These are phyloP conservation scores for Chionographis japonica DNA, from an alignment of 106 monocot species.

Conservation along the genomic window DNA sequence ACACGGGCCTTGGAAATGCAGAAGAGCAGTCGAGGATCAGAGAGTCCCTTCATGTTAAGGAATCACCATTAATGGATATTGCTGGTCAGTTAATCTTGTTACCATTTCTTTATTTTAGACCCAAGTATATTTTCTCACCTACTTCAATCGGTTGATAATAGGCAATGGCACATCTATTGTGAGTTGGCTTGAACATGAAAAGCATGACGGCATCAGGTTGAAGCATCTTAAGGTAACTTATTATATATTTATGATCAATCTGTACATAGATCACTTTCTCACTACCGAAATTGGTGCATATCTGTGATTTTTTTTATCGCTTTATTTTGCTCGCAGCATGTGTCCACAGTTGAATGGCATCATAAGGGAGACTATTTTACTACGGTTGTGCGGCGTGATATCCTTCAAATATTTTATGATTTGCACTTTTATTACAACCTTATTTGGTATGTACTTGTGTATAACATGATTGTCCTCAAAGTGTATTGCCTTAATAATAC, in stretches of 20 bases:
- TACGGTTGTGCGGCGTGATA: conserved; percentile 91
- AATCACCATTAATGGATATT: conserved; percentile 31
- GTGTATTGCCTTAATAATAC: too few relatives aligned
- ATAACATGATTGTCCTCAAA: too few relatives aligned
- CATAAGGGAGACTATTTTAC: conserved; percentile 93
- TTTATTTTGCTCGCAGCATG: conserved; percentile 44
- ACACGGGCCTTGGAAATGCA: conserved; percentile 73
- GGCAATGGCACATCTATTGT: conserved; percentile 44
- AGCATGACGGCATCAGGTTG: conserved; percentile 62
- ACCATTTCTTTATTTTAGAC: neutral
- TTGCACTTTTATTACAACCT: too few relatives aligned
- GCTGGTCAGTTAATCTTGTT: conserved; percentile 30
- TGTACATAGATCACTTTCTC: neutral
- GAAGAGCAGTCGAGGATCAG: conserved; percentile 57
- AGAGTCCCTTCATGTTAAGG: conserved; percentile 50
- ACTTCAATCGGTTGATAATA: conserved; percentile 11
- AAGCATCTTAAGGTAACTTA: conserved; percentile 76
- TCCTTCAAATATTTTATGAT: conserved; percentile 40
- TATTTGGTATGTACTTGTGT: too few relatives aligned
- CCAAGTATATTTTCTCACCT: neutral
- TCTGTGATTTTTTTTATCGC: neutral
- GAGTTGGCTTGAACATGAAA: conserved; percentile 65
- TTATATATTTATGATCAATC: neutral
- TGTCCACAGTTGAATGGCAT: conserved; percentile 91
- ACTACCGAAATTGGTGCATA: neutral